Percentiles rank a stretch among this genome's conserved stretches.
These are phyloP conservation scores for Benincasa hispida DNA, from an alignment of 306 rosid genomes.

Conservation along the genomic window DNA sequence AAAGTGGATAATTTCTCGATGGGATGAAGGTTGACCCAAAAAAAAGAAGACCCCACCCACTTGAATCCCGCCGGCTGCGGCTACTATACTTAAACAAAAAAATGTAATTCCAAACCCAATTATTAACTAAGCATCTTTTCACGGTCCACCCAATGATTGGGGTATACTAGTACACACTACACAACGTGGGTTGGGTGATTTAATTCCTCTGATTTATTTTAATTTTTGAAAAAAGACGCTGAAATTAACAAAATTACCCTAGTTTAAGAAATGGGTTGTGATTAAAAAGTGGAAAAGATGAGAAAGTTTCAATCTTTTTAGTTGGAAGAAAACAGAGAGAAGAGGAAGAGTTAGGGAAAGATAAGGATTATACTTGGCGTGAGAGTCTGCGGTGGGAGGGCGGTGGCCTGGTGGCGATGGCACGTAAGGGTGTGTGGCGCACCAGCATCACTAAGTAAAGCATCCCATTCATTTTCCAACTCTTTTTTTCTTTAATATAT, in stretches of 20 bases:
- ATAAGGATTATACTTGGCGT: constrained; percentile 51
- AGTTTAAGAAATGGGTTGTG: constrained; percentile 16
- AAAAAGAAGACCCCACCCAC: not conserved
- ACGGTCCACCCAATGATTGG: constrained; percentile 10
- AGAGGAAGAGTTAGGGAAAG: constrained; percentile 5
- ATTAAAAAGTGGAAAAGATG: not conserved
- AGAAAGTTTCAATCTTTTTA: not conserved
- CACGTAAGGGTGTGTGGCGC: constrained; percentile 31
- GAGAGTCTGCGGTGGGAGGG: constrained; percentile 19
- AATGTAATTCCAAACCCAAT: not conserved
- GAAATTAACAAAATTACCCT: not conserved
- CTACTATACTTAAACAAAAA: not conserved
- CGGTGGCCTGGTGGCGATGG: constrained; percentile 19
- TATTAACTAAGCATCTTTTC: constrained; percentile 1
- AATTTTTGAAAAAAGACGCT: not conserved
- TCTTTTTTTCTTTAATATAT: not conserved
- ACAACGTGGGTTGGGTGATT: constrained; percentile 5
- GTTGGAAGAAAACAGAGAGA: not conserved
- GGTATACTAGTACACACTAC: not conserved
- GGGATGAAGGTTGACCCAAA: not conserved
- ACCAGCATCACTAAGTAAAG: constrained; percentile 56
- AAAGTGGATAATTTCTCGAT: no score
- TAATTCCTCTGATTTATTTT: not conserved
- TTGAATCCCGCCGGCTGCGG: constrained; percentile 4
- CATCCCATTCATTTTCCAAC: constrained; percentile 13